phyloP scores from a whole-genome alignment of 2,329 filamentous ascomycete species.

The Trichoderma simmonsii region DNA sequence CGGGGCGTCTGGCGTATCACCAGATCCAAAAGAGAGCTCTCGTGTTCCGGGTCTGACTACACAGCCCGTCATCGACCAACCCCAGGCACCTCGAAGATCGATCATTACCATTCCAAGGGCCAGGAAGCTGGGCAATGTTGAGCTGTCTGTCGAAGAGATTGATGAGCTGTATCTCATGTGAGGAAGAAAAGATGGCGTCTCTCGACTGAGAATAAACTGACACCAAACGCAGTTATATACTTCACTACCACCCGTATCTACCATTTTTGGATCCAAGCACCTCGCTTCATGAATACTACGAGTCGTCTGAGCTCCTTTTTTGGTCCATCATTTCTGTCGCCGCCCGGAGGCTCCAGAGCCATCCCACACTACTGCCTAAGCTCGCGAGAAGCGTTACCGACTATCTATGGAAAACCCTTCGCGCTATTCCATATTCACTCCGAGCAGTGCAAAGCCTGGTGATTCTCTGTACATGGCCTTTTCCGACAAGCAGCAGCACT shows the following conservation, averaged over 20 bases:
- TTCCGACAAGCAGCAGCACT: constrained; percentile 11
- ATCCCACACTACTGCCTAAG: not conserved
- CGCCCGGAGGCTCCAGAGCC: constrained; percentile 2
- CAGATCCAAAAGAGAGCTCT: constrained; percentile 1
- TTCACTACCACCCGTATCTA: constrained; percentile 3
- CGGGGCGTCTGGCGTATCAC: not conserved
- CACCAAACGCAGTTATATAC: not conserved
- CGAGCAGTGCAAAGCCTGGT: constrained; percentile 1
- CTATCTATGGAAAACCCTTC: not conserved
- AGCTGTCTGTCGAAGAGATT: constrained; percentile 10
- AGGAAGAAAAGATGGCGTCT: not conserved
- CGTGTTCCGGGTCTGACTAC: constrained; percentile 3
- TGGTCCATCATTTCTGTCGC: constrained; percentile 10
- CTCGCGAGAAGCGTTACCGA: constrained; percentile 6
- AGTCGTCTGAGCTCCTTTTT: not conserved
- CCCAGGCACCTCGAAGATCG: not conserved
- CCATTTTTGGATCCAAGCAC: not conserved
- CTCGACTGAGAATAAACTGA: not conserved
- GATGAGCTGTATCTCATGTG: constrained; percentile 3
- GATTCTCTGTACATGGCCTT: constrained; percentile 4
- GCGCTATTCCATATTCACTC: constrained; percentile 9
- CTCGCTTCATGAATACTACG: not conserved
- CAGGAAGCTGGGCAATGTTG: constrained; percentile 1
- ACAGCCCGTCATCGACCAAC: constrained; percentile 7
- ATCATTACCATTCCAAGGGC: not conserved